Evolutionary conservation across 2,329 filamentous ascomycete species (phyloP), one percentile per base, ranked within the genome.

Genomic region (Xylariaceae sp.): DNA sequence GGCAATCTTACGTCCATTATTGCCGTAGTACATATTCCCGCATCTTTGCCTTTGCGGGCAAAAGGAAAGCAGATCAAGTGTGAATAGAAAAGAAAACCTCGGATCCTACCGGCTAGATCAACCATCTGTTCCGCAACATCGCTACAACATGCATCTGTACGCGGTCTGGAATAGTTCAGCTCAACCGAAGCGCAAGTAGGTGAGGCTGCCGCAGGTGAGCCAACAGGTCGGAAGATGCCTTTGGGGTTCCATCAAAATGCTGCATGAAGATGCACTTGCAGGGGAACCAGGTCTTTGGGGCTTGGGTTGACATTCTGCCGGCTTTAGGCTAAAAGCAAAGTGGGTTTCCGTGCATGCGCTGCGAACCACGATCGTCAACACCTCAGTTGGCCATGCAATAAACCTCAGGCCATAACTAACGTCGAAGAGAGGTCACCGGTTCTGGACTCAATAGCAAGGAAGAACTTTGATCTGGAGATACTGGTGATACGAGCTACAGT

Each of bases 241-340:
- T 26, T 6, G 6, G 6, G 11, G 22, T 26, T 6, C 11, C 22
- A 26, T 6, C 22, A 26, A 11, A 11, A 6, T 26, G 22, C 22
- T 26, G 11, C 22, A 26, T 26, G 6, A 26, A 26, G 6, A 26
- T n/a, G n/a, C n/a, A n/a, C 13, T 26, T 35, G 34, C 22, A 31
- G 28, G 35, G 22, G 11, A 26, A 26, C 22, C 22, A 26, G 22
- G 22, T 26, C 22, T 26, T 6, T 26, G 6, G 22, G 22, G 22
- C n/a, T 26, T 11, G 22, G 15, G 6, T n/a, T 32, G 30, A n/a
- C 30, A 48, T 52, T 52, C 36, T 50, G 43, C 49, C 49, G 48
- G 19, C 33, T 50, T 52, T 32, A 52, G 49, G 49, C 49, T 52
- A 52, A 52, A 52, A 50, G 22, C 40, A 38, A 39, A 41, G 36